Evolutionary conservation across 2,329 filamentous ascomycete species (phyloP), one percentile per base, ranked within the genome.

Genomic region (Talaromyces sp.): DNA sequence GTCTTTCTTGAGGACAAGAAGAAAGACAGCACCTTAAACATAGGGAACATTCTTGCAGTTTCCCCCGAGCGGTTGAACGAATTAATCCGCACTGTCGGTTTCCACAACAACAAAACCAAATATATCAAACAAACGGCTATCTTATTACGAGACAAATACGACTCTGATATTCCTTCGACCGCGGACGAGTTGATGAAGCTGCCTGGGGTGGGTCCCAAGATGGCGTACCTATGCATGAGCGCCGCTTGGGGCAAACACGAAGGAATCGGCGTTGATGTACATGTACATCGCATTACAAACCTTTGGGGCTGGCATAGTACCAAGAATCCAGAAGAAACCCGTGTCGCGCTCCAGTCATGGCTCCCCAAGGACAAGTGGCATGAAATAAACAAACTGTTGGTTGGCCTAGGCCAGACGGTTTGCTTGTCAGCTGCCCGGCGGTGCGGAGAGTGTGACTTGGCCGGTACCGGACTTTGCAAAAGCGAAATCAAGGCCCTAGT

Each of bases 201-300:
- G 0, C 92, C 92, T 0, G 93, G 93, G 5, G 93, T 97, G 0
- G 93, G 93, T 0, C 93, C 93, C 33, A 97, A 97, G 78, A 97
- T 97, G 93, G 92, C 89, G 12, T 93, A 95, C 74, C 84, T 97
- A 27, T 94, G 90, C 73, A 85, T 96, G 79, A 89, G 88, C 54
- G 89, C 89, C 0, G 91, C 89, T 70, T 83, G 89, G 89, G 86
- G 86, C 2, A 79, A 82, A 52, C 82, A 86, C 56, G 83, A 88
- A 67, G 93, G 93, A 7, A 96, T 97, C 66, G 93, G 93, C 30
- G 93, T 97, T 56, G 93, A 97, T 74, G 92, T 96, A 5, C 93
- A 97, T 76, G 93, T 97, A 3, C 93, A 96, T 77, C 89, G 93
- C 60, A 96, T 97, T 76, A 94, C 92, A 57, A 96, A 96, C 77